phyloP scores from a whole-genome alignment of 2,329 filamentous ascomycete genomes.

The Ilyonectria mors-panacis region DNA sequence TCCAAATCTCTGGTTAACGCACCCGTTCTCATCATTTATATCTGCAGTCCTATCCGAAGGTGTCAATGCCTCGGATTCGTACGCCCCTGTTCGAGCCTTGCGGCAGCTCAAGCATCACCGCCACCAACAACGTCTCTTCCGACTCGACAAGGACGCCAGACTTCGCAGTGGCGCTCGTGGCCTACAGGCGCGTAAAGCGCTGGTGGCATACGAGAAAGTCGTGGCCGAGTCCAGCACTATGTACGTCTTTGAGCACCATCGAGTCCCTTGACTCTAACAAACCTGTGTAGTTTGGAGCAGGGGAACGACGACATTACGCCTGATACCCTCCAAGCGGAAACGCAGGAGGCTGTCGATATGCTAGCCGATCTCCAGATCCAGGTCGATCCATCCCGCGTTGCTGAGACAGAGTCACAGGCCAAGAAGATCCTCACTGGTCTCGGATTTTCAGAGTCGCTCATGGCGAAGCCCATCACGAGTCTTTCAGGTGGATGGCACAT shows the following conservation, averaged over 20 bases:
- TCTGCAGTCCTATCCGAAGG: slow-evolving; percentile 68
- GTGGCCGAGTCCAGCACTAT: slow-evolving; percentile 69
- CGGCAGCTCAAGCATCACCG: slow-evolving; percentile 75
- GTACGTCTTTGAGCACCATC: slow-evolving; percentile 55
- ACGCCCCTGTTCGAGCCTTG: slow-evolving; percentile 72
- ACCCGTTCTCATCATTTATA: slow-evolving; percentile 33
- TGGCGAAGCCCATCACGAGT: slow-evolving; percentile 72
- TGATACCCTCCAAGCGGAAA: slow-evolving; percentile 73
- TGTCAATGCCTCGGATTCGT: slow-evolving; percentile 69
- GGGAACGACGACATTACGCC: slow-evolving; percentile 69
- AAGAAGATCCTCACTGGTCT: slow-evolving; percentile 77
- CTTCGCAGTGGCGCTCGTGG: slow-evolving; percentile 83
- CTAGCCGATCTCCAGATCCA: slow-evolving; percentile 78
- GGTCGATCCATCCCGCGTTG: slow-evolving; percentile 75
- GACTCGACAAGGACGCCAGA: slow-evolving; percentile 80
- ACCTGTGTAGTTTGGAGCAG: slow-evolving; percentile 61
- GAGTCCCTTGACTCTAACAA: neutral
- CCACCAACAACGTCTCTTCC: slow-evolving; percentile 74
- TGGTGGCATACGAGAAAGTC: slow-evolving; percentile 78
- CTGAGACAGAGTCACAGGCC: slow-evolving; percentile 76
- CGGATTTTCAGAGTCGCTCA: slow-evolving; percentile 76
- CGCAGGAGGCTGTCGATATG: slow-evolving; percentile 77
- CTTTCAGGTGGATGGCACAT: slow-evolving; percentile 86
- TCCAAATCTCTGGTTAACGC: too few species aligned
- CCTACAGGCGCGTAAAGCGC: slow-evolving; percentile 80